Conservation (phyloP, 257 asterid species). For the Echium plantagineum region DNA sequence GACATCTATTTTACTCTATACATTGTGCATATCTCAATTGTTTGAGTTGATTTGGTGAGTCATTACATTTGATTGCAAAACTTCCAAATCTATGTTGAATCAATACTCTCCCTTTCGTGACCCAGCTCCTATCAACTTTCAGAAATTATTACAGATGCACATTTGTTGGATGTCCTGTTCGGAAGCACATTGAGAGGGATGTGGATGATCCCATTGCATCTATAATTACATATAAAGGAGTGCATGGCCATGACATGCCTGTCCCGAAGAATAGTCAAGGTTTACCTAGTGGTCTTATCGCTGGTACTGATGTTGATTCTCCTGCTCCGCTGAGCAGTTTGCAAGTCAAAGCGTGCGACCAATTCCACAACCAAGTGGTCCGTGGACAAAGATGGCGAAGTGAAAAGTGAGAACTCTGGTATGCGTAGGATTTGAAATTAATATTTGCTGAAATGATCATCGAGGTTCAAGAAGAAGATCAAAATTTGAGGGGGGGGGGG, state of each 20-base stretch:
- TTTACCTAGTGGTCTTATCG: conserved; percentile 28
- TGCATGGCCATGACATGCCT: conserved; percentile 74
- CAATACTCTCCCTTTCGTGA: conserved; percentile 8
- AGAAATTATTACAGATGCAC: conserved; percentile 93
- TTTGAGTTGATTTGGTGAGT: neutral
- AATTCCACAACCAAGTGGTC: conserved; percentile 40
- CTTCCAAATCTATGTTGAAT: neutral
- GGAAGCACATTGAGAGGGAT: conserved; percentile 77
- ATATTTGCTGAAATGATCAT: conserved; percentile 47
- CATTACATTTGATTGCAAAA: neutral
- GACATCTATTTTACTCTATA: too few relatives aligned
- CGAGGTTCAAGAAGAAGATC: conserved; percentile 5
- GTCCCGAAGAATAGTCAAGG: conserved; percentile 59
- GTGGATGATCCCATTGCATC: conserved; percentile 42
- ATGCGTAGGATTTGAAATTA: conserved; percentile 71
- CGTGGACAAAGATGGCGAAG: conserved; percentile 45
- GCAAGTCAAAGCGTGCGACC: conserved; percentile 21
- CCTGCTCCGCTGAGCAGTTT: conserved; percentile 23
- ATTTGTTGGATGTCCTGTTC: conserved; percentile 83
- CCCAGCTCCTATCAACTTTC: conserved; percentile 15
- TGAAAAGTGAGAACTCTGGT: conserved; percentile 50
- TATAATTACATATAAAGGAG: conserved; percentile 69
- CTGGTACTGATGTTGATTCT: conserved; percentile 24
- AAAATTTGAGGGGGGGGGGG: neutral
- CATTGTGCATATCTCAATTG: neutral